These are phyloP conservation scores for Casuarina equisetifolia DNA, from an alignment of 306 rosid species.

Conservation along the genomic window DNA sequence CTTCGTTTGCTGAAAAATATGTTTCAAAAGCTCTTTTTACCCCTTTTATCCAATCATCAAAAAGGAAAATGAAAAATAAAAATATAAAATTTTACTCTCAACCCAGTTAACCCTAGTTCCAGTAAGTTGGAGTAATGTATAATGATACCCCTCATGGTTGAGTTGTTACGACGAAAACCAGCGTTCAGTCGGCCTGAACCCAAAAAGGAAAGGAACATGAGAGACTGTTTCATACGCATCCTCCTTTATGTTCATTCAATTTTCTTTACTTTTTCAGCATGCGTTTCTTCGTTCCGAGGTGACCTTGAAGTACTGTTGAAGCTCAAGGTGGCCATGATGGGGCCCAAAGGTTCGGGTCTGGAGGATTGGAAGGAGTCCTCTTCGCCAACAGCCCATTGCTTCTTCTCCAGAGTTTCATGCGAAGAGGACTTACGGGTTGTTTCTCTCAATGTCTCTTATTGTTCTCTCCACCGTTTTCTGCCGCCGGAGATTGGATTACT, in stretches of 20 bases:
- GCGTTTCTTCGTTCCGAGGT: conserved; percentile 25
- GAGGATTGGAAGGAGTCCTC: conserved; percentile 49
- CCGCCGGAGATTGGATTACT: conserved; percentile 67
- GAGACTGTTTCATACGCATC: neutral
- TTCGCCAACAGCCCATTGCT: conserved; percentile 48
- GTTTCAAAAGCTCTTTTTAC: no score
- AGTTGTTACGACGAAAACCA: no score
- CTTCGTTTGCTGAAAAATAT: no score
- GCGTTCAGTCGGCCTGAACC: no score
- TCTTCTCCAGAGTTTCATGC: conserved; percentile 60
- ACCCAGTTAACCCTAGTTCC: no score
- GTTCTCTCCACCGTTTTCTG: conserved; percentile 47
- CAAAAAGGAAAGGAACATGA: no score
- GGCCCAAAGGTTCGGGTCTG: conserved; percentile 39
- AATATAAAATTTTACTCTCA: no score
- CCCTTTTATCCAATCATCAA: no score
- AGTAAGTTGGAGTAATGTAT: no score
- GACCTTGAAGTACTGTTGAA: conserved; percentile 60
- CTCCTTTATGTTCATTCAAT: conserved; percentile 3
- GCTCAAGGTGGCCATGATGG: conserved; percentile 57
- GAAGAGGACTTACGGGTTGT: conserved; percentile 39
- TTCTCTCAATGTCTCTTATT: conserved; percentile 42
- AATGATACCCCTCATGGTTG: no score
- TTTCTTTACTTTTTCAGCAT: conserved; percentile 7
- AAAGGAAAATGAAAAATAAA: no score